A percentile compares a stretch with the other conserved stretches of the same genome.
Evolutionary conservation across 2,329 filamentous ascomycete species (phyloP).

Genomic region (Exophiala aquamarina): DNA sequence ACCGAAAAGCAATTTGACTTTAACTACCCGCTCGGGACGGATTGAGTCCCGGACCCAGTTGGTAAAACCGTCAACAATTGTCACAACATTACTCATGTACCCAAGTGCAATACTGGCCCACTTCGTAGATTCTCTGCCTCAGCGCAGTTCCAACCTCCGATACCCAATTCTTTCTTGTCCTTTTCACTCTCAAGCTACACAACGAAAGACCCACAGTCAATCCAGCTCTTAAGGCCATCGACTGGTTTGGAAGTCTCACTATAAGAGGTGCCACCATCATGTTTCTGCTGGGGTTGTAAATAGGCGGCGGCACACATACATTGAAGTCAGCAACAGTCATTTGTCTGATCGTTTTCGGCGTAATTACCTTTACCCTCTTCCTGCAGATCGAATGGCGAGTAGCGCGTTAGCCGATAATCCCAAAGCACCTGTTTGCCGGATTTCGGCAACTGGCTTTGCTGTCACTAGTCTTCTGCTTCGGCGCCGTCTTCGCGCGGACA

Average conservation of each 20-base stretch:
- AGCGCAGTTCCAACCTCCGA: too few species aligned
- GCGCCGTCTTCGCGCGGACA: too few species aligned
- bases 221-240: constrained; percentile 51
- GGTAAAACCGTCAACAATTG: constrained; percentile 56
- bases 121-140: constrained; percentile 4
- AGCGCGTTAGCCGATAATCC: constrained; percentile 63
- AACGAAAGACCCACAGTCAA: too few species aligned
- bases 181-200: too few species aligned
- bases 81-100: constrained; percentile 44
- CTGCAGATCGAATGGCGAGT: constrained; percentile 55
- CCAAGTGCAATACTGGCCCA: constrained; percentile 3
- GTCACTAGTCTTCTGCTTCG: constrained; percentile 46
- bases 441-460: constrained; percentile 59
- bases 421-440: constrained; percentile 59
- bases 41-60: constrained; percentile 39
- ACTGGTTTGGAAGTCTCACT: constrained; percentile 60
- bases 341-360: constrained; percentile 73
- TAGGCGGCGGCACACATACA: constrained; percentile 68
- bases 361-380: constrained; percentile 64
- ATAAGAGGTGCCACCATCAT: constrained; percentile 78
- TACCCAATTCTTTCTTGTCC: too few species aligned
- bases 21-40: constrained; percentile 47
- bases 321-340: constrained; percentile 74
- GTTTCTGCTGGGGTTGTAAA: constrained; percentile 79
- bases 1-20: constrained; percentile 42